Evolutionary conservation across 495 filamentous ascomycete species (phyloP), one percentile per base, ranked within the genome.

Genomic region (Podospora australis): DNA sequence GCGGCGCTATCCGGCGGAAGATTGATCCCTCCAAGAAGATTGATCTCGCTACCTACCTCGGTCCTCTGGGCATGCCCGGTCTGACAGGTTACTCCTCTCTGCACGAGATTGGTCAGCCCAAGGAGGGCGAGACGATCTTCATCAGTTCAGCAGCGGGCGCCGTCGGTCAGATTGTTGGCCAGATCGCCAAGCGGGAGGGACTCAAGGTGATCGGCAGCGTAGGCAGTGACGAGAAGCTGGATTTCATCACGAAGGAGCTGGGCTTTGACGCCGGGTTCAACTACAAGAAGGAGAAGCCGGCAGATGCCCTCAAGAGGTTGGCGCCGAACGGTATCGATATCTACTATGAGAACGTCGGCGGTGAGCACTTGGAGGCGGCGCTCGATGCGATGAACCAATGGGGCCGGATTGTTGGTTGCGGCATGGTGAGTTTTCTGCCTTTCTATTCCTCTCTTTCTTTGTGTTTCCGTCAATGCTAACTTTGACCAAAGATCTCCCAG

Each of bases 321-420:
- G 86, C 85, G 5, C 90, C 89, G 0, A 59, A 91, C 23, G 91
- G 90, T 9, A 76, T 96, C 39, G 88, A 96, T 60, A 95, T 97
- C 63, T 96, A 96, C 70, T 97, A 83, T 56, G 90, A 97, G 65
- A 96, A 95, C 53, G 90, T 97, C 16, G 90, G 90, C 6, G 90
- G 90, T 6, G 88, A 91, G 70, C 83, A 88, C 54, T 71, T 96
- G 28, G 85, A 90, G 52, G 89, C 88, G 19, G 78, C 85, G 0
- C 58, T 97, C 7, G 71, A 78, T 9, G 71, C 70, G 22, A 69
- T 94, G 68, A 95, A 88, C 39, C 47, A 70, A 23, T 80, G 68
- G 50, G 91, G 88, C 1, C 74, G 91, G 20, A 80, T 95, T 29
- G 67, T 83, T 62, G 73, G 66, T 49, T 80, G 68, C 47, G 70